Evolutionary conservation across 305 asterid species (phyloP), one percentile per base, ranked within the genome.

Genomic region (Ruellia speciosa): DNA sequence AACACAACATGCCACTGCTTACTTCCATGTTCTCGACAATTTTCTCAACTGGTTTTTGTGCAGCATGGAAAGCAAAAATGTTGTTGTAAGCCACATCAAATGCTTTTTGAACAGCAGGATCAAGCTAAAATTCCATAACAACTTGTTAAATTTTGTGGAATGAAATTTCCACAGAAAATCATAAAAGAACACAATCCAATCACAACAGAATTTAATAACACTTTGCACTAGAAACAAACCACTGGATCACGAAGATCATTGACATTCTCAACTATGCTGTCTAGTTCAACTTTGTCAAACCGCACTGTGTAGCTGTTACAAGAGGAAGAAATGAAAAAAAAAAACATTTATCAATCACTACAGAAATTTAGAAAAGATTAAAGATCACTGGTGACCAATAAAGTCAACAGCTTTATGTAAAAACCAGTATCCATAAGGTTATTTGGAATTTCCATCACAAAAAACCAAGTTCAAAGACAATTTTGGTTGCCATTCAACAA

Each of bases 51-150:
- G 96, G 94, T 78, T 76, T 88, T 72, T 92, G 99, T 52, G 93
- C 90, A 34, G 79, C 84, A 50, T 92, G 99, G 66, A 92, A 92
- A 69, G 99, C 96, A 67, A 63, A 81, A 58, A 92, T 92, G 70
- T 92, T 92, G 67, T 68, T 49, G 72, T 92, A 88, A 51, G 99
- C 99, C 81, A 92, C 90, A 70, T 92, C 95, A 81, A 92, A 92
- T 62, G 99, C 96, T 72, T 84, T 87, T 59, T 68, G 84, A 72
- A 88, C 94, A 46, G 79, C 78, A 54, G 87, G 81, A 61, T 84
- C 88, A 69, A 92, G 99, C 99, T 92, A 65, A 73, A 20, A 75
- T 49, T 56, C n/a, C 67, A 59, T 49, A 48, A 52, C 8, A 28
- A 61, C 18, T 11, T 62, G 66, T 68, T 66, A 66, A 69, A 63